A percentile compares a stretch with the other conserved stretches of the same genome.
phyloP scores from a whole-genome alignment of 2,329 filamentous ascomycete species.

The Coleophoma cylindrospora region DNA sequence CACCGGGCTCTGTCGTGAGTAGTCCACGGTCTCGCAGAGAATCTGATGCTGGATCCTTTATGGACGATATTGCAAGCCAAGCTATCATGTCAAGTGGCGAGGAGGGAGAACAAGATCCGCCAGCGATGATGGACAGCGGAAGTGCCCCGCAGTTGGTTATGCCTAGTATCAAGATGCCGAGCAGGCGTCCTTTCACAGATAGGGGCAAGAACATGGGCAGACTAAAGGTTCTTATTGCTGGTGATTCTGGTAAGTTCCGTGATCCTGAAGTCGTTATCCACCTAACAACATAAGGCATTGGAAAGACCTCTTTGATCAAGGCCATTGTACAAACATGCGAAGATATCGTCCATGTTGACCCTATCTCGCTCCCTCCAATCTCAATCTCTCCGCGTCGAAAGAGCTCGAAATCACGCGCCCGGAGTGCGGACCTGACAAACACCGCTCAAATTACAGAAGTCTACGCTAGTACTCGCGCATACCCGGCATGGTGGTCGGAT shows the following conservation, averaged over 20 bases:
- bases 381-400: constrained; percentile 21
- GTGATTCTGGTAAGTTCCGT: constrained; percentile 59
- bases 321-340: constrained; percentile 82
- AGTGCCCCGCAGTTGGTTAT: constrained; percentile 82
- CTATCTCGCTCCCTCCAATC: constrained; percentile 29
- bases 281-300: constrained; percentile 52
- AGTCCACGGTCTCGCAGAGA: constrained; percentile 46
- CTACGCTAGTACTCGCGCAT: constrained; percentile 76
- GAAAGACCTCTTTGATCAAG: constrained; percentile 86
- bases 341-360: constrained; percentile 90
- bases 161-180: constrained; percentile 91
- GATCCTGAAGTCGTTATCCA: neutral
- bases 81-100: constrained; percentile 26
- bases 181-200: constrained; percentile 83
- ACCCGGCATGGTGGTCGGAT: constrained; percentile 86
- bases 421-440: constrained; percentile 18
- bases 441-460: constrained; percentile 56
- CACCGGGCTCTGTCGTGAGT: constrained; percentile 38
- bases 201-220: constrained; percentile 78
- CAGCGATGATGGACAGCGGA: constrained; percentile 42
- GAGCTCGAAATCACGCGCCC: constrained; percentile 20
- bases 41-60: constrained; percentile 44
- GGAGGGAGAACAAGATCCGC: constrained; percentile 37
- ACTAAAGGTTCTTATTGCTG: constrained; percentile 84
- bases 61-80: constrained; percentile 36